phyloP scores from a whole-genome alignment of 164 flowering plant genomes.

The Umbellularia californica region DNA sequence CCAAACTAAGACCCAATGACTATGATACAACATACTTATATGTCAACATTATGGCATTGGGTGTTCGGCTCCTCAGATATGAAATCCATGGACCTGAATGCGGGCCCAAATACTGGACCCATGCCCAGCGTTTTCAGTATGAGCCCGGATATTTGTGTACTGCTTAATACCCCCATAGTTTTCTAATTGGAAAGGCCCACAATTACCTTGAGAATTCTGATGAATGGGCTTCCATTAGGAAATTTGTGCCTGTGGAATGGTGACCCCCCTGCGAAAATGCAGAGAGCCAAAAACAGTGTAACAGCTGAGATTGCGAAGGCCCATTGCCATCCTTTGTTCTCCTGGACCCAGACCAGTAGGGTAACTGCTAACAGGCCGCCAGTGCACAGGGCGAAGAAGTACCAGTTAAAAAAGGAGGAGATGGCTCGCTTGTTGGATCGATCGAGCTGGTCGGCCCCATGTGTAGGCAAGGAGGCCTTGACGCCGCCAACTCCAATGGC shows the following conservation, averaged over 20 bases:
- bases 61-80: too few species aligned
- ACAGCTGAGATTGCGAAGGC: conserved; percentile 8
- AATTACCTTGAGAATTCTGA: conserved; percentile 12
- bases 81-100: too few species aligned
- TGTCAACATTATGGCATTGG: too few species aligned
- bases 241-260: conserved; percentile 16
- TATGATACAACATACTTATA: too few species aligned
- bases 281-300: conserved; percentile 9
- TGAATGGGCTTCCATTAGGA: conserved; percentile 18
- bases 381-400: conserved; percentile 28
- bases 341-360: conserved; percentile 36
- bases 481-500: conserved; percentile 42
- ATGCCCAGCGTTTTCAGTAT: too few species aligned
- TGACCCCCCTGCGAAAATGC: conserved; percentile 8
- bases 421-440: conserved; percentile 20
- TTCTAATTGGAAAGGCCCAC: not conserved
- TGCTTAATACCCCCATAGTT: not conserved
- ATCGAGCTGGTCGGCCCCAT: conserved; percentile 37
- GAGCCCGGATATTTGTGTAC: not conserved
- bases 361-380: conserved; percentile 34
- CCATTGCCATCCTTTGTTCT: conserved; percentile 27
- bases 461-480: conserved; percentile 32
- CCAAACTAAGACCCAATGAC: too few species aligned
- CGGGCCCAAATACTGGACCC: too few species aligned
- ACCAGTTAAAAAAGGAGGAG: conserved; percentile 37